Evolutionary conservation across 345 rosid genomes (phyloP), one percentile per base, ranked within the genome.

Genomic region (Dimocarpus longan): DNA sequence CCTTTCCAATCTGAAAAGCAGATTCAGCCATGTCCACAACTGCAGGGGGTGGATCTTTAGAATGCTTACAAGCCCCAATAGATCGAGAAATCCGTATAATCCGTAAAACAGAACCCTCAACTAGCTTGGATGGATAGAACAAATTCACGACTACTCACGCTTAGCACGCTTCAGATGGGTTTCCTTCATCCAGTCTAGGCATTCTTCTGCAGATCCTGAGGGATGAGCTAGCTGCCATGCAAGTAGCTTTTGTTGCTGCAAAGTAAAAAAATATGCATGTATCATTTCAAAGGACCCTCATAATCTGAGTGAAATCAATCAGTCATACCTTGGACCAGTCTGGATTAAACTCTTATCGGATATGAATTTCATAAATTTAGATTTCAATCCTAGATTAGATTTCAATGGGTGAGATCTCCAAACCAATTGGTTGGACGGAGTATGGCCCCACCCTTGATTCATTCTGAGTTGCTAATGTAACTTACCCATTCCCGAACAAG

Each of bases 161-260:
- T 84, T 89, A 71, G 83, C 73, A 8, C 97, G 90, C 87, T 95
- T 95, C 37, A 78, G 81, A 79, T 91, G 84, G 8, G 88, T 82
- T 84, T 90, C 82, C 82, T 79, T 91, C 95, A 95, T 95, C 98
- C 98, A 95, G 28, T 91, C 95, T n/a, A 92, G 86, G 81, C 95
- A 93, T 86, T 95, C 94, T 64, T 93, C 94, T 0, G 89, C 78
- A 42, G 92, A 87, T 39, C 94, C 93, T 5, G 84, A 73, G 12
- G 95, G 95, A 79, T 90, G 82, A 37, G 93, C 93, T 9, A 95
- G 89, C 88, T 95, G 98, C 98, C 98, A 95, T 57, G 90, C 91
- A 9, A 91, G 82, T 59, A 91, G 66, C 62, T 89, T 92, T 75
- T 90, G 91, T 90, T 95, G 95, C 98, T 95, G 97, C 82, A 67